Base-by-base conservation (phyloP, 2,329 filamentous ascomycete species). In the Rhynchosporium graminicola region DNA sequence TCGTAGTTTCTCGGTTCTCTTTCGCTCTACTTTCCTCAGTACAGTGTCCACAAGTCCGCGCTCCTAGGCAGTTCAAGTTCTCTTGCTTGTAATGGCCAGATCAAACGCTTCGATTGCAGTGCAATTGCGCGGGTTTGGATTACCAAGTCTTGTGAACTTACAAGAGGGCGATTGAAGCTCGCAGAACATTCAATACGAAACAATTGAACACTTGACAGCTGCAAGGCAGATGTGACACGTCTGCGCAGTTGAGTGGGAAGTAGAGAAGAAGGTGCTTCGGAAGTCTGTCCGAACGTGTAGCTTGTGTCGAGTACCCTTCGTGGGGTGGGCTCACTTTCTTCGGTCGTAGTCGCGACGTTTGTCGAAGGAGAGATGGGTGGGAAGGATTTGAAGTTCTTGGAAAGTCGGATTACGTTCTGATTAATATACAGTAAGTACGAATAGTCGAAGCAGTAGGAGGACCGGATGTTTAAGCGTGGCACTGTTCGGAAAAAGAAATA, bases 181-280 rank as follows among this genome's bases (percentile, higher is more conserved):
- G 4, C 10, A 15, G 31, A 12, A 33, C 8, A 9, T 28, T 28
- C 51, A 10, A 54, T 28, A 13, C n/a, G 20, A 36, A 8, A n/a
- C 51, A 54, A 42, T 9, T 15, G n/a, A 42, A 63, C 65, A 66
- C 55, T 66, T 66, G 51, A 69, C 20, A 69, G 70, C 72, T 68
- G 70, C 69, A 73, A 71, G 54, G 67, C 70, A 72, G 70, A 59
- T 64, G 61, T 63, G 58, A 68, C 63, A 67, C 64, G 62, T 67
- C 70, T 61, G 69, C 68, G 69, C 67, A 58, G 65, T 61, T 69
- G 66, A 71, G 6, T 65, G 65, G 69, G 66, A 63, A 67, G n/a
- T 10, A 20, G 43, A 64, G 63, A 63, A 66, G 65, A 67, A 7
- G 62, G 64, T 67, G 67, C 68, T 69, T 67, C 61, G 62, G 61